phyloP scores from a whole-genome alignment of 345 rosid genomes.

The Trapa incisa region DNA sequence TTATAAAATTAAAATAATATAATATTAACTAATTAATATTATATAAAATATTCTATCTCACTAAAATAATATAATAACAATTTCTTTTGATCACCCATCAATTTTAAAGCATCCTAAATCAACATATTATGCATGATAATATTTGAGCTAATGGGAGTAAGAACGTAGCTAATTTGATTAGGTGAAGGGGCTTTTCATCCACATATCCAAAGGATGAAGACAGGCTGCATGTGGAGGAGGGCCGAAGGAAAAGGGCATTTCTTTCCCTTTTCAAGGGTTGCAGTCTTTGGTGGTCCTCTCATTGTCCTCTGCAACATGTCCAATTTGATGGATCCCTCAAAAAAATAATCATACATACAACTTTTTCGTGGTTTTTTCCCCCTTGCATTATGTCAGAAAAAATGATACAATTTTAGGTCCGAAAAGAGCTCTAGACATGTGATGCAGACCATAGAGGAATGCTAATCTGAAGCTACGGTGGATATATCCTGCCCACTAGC shows the following conservation, averaged over 20 bases:
- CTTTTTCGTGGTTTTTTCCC: neutral
- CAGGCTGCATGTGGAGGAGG: slow-evolving; percentile 1
- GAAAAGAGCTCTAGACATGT: neutral
- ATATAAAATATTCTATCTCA: too few relatives aligned
- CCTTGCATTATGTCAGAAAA: neutral
- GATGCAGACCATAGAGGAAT: neutral
- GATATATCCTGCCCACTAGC: neutral
- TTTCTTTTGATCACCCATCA: too few relatives aligned
- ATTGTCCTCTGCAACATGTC: neutral
- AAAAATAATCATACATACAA: neutral
- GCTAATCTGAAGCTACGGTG: neutral
- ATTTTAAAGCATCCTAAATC: neutral
- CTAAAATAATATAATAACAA: too few relatives aligned
- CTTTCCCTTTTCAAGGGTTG: neutral
- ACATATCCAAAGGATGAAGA: neutral
- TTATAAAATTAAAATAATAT: too few relatives aligned
- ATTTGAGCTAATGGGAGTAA: neutral
- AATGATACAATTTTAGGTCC: neutral
- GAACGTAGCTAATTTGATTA: neutral
- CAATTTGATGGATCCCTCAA: neutral
- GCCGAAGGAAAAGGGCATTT: neutral
- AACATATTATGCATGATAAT: neutral
- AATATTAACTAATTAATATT: too few relatives aligned
- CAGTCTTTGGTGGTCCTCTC: slow-evolving; percentile 1
- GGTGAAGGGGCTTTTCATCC: neutral